A percentile compares a stretch with the other conserved stretches of the same genome.
Conservation (phyloP, 148 eudicot genomes). For the Dianthus caryophyllus region DNA sequence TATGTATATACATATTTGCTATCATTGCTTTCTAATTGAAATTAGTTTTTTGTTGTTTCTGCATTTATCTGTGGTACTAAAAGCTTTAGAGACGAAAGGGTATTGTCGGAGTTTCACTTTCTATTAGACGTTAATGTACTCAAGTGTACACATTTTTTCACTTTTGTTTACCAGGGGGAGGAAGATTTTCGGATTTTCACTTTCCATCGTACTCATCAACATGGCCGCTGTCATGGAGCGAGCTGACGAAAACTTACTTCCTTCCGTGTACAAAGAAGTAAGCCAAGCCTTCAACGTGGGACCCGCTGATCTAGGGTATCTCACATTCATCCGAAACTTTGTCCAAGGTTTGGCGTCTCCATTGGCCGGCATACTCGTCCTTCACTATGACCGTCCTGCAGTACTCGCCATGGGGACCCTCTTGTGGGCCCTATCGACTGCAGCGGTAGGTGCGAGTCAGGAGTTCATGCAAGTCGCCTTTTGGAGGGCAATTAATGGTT, state of each 20-base stretch:
- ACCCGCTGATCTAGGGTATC: constrained; percentile 88
- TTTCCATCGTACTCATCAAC: constrained; percentile 80
- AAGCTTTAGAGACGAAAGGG: background rate
- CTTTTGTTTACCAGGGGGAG: constrained; percentile 40
- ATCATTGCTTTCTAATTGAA: background rate
- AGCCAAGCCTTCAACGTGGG: constrained; percentile 82
- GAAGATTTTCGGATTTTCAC: constrained; percentile 65
- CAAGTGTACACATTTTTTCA: background rate
- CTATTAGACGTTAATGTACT: background rate
- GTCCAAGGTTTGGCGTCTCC: constrained; percentile 83
- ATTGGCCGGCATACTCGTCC: constrained; percentile 72
- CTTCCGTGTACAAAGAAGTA: constrained; percentile 92
- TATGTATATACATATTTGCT: background rate
- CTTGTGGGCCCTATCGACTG: constrained; percentile 93
- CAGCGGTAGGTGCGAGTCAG: constrained; percentile 78
- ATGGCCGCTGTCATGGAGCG: constrained; percentile 92
- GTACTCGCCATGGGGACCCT: constrained; percentile 87
- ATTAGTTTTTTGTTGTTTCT: background rate
- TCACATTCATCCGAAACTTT: constrained; percentile 70
- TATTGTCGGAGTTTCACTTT: background rate
- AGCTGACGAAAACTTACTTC: constrained; percentile 93
- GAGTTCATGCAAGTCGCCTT: constrained; percentile 65
- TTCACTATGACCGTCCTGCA: constrained; percentile 80
- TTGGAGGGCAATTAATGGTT: constrained; percentile 91
- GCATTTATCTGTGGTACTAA: background rate